Evolutionary conservation across 2,329 filamentous ascomycete genomes (phyloP), one percentile per base, ranked within the genome.

Genomic region (Helicocarpus griseus): DNA sequence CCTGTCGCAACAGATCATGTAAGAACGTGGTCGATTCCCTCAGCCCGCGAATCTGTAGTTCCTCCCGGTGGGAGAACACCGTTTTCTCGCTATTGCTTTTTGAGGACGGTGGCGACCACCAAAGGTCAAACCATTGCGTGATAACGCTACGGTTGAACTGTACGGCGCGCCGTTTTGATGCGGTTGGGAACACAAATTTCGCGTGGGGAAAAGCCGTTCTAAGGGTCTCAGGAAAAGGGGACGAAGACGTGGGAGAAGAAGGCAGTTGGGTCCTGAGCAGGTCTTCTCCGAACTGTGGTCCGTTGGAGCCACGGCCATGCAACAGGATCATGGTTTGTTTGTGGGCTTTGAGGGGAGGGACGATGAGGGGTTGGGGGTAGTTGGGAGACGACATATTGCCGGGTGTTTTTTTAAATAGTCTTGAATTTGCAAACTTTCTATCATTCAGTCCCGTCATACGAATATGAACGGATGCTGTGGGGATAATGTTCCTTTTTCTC

Each of bases 111-210:
- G 62, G 63, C 4, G 73, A 56, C 48, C 67, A 67, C 48, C 67
- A 67, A 1, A 67, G 65, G 59, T 77, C 70, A 60, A 77, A 76
- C 74, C 73, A 77, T 56, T 76, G 74, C 51, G 69, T 63, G 19
- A 68, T 71, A 7, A 65, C 45, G 14, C 56, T 57, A 7, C 69
- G 64, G 4, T 69, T 70, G 58, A 71, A 73, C 1, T 68, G 60
- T 1, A 64, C 66, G 1, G 73, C 69, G 9, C 70, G 66, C 14
- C 61, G 64, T 21, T 62, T 61, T 2, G 71, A 68, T 0, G 78
- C 77, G 0, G 71, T 74, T 2, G 75, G 77, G 56, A 80, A 78
- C 41, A 80, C 60, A 53, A 79, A 73, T 44, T 72, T 75, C 2
- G 72, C 68, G 45, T 73, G 55, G 0, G 73, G 69, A 8, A 77